Evolutionary conservation across 495 filamentous ascomycete genomes (phyloP).

Genomic region (Penicillium coffeae): DNA sequence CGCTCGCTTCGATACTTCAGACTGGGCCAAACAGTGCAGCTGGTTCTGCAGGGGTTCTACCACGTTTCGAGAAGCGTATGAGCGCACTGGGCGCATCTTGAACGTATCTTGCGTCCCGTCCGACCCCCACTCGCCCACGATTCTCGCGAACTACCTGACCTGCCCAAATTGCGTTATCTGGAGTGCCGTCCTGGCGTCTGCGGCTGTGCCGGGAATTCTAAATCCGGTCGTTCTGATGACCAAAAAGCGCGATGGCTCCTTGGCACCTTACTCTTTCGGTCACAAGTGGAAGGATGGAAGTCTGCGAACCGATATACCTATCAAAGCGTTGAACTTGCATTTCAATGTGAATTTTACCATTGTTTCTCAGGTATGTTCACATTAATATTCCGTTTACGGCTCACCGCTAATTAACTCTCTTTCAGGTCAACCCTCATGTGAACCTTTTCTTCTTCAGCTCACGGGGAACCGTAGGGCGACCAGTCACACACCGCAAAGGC

Average conservation of each 20-base stretch:
- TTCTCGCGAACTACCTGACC: constrained; percentile 90
- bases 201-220: constrained; percentile 91
- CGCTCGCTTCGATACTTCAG: constrained; percentile 85
- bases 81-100: constrained; percentile 87
- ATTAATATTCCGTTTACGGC: not conserved
- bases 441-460: constrained; percentile 98
- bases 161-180: constrained; percentile 96
- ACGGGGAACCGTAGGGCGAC: constrained; percentile 82
- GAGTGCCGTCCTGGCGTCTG: constrained; percentile 92
- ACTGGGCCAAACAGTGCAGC: constrained; percentile 80
- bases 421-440: constrained; percentile 86
- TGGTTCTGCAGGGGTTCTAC: constrained; percentile 89
- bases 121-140: constrained; percentile 88
- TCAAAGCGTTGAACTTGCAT: constrained; percentile 87
- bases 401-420: constrained; percentile 7
- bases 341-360: constrained; percentile 98
- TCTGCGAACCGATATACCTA: constrained; percentile 89
- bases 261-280: constrained; percentile 85
- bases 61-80: constrained; percentile 93
- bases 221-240: constrained; percentile 97
- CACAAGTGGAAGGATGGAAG: constrained; percentile 99
- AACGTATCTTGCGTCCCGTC: constrained; percentile 97
- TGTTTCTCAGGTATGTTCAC: constrained; percentile 63
- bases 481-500: constrained; percentile 89
- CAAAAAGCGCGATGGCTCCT: constrained; percentile 71